Base-by-base conservation (phyloP, 2,329 filamentous ascomycete genomes). In the Pyrenochaeta sp. region DNA sequence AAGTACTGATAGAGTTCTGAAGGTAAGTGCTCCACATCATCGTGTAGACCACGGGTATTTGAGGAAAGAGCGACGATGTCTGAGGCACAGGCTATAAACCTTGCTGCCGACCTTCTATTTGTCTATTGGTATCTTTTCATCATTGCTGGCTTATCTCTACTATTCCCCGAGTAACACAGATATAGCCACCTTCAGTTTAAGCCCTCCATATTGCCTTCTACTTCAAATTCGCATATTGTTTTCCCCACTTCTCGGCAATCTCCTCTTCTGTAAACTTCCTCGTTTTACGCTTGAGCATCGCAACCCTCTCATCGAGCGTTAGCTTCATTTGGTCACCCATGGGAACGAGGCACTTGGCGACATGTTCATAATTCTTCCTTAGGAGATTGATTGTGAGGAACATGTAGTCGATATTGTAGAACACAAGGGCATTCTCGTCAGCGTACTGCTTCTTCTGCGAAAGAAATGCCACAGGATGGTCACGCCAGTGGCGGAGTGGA, bases 401-500 rank as follows among this genome's bases (percentile, higher is more conserved):
- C 45, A 93, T 77, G 70, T 91, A 94, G 74, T 93, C 90, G 64
- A 94, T 91, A 66, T 92, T 87, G 73, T 89, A 87, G 69, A 94
- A 93, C 5, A 92, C 88, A 6, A 94, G 81, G 0, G 90, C 90
- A 17, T 86, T 79, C 67, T 91, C 87, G 7, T 80, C 75, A 0
- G 84, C 81, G 66, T 93, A 94, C 2, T 81, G 82, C 20, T 83
- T 76, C 74, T 91, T 92, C 40, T 86, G 84, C 62, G 87, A 82
- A 1, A 93, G 78, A 74, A 94, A 92, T 6, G 89, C 85, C 11
- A 86, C 80, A 0, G 90, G 90, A 64, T 93, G 90, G 17, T 93
- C 89, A 51, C 90, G 87, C 90, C 90, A 94, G 77, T 93, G 91
- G 1, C 90, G 85, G 23, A 85, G 82, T 0, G 89, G 90, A 75